Evolutionary conservation across 768 basidiomycete species (phyloP), one percentile per base, ranked within the genome.

Genomic region (Hericium rajendrae): DNA sequence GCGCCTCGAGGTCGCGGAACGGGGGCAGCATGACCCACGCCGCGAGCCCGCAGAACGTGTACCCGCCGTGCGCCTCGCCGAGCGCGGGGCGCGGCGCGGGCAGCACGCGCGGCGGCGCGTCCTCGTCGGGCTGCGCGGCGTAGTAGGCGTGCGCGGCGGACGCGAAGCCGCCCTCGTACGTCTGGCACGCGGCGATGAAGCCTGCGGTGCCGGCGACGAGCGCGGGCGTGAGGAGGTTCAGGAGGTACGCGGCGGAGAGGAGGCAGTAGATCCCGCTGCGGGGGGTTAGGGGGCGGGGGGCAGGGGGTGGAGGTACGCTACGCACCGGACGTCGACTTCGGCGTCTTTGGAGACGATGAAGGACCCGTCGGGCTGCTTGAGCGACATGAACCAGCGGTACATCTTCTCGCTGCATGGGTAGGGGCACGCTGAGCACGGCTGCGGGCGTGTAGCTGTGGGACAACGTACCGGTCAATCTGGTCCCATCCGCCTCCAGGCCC

Each of bases 51-150:
- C 97, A 99, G 69, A 92, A 97, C 0, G 95, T 92, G 72, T 99
- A 98, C 0, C 97, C 97, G 6, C 97, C 97, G 62, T 99, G 97
- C 0, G 97, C 94, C 71, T 99, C 97, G 10, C 95, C 95, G 20
- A 97, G 83, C 0, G 87, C 76, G 0, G 94, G 89, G 0, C 86
- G 79, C 1, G 84, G 79, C 2, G 69, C 68, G 2, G 70, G 63
- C 43, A 81, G 18, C 9, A 46, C 48, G 20, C 32, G 38, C 12
- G 38, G 55, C 11, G 55, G 32, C 11, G 40, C 32, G 18, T 51
- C 50, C 18, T 51, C 8, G 55, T 54, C n/a, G 32, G 48, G 3
- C 38, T 56, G 32, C 62, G 60, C n/a, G 38, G 37, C 56, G 24
- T 80, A 80, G 58, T 84, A 86, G 0, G 90, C 84, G 54, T 88